Base-by-base conservation (phyloP, 371 early-diverging fungal species). In the Mortierella sp. region DNA sequence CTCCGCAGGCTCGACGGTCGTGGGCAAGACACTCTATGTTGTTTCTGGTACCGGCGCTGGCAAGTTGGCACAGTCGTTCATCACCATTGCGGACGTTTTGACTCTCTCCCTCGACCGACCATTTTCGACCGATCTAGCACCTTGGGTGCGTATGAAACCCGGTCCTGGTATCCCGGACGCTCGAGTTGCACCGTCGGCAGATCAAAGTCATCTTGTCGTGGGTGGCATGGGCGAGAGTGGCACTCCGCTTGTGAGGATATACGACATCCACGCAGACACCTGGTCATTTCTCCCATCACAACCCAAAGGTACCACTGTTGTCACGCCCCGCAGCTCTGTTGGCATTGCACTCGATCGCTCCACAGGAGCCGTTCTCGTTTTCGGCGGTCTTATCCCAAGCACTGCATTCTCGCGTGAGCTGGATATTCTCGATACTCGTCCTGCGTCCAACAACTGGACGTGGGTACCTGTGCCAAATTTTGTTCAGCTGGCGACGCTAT, bases 1-100 rank as follows among this genome's bases (percentile, higher is more conserved):
- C 37, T 58, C 58, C 15, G 31, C 49, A 12, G 58, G 49, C 15
- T 49, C 58, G 11, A 34, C 32, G 17, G 27, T 58, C 19, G n/a
- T 58, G 37, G 23, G 46, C 58, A 49, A 23, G 12, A 39, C 14
- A n/a, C 49, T 58, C 24, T 58, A 58, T 44, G 27, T 58, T 8
- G 39, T 49, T 21, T 14, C 49, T 12, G 49, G 58, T 4, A 28
- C 58, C 26, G 47, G 6, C 15, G 9, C 26, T 4, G 27, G 15
- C 11, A 6, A 12, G n/a, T 6, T 8, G 6, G 11, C 2, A 15
- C 24, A 37, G 8, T 48, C 58, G 27, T n/a, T 7, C 6, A 4
- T 43, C 2, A n/a, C 43, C 43, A 47, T 26, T 19, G 15, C 32
- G 7, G 49, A 58, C 0, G 4, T 49, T 1, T 2, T 58, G 12